Conservation (phyloP, 140 eudicot species). For the Flaveria floridana region DNA sequence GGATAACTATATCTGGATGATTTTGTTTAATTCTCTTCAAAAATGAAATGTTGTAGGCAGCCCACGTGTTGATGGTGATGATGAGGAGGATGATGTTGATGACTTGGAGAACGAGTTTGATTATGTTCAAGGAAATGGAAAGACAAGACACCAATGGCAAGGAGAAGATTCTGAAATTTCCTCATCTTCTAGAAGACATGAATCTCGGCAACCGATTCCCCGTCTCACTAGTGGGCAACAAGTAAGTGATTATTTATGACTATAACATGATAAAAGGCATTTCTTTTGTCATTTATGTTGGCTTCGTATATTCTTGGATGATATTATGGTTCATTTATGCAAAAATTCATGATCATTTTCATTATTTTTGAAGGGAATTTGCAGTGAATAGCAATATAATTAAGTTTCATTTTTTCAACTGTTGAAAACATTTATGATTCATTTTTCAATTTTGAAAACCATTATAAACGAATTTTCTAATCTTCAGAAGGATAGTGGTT, state of each 20-base stretch:
- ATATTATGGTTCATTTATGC: too few species aligned
- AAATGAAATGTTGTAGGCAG: constrained; percentile 61
- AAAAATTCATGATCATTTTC: too few species aligned
- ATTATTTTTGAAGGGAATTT: too few species aligned
- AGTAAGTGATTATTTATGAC: constrained; percentile 42
- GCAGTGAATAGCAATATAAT: too few species aligned
- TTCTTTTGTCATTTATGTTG: background rate
- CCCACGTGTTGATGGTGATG: constrained; percentile 88
- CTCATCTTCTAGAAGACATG: constrained; percentile 75
- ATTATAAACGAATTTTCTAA: background rate
- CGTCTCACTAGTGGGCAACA: constrained; percentile 81
- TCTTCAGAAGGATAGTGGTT: background rate
- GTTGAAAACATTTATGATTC: background rate
- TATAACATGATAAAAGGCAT: background rate
- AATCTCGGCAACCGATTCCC: constrained; percentile 76
- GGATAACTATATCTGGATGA: background rate
- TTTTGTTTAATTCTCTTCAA: background rate
- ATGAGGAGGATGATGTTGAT: constrained; percentile 91
- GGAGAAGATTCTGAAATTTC: constrained; percentile 77
- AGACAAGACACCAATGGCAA: constrained; percentile 73
- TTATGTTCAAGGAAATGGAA: constrained; percentile 60
- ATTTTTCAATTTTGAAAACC: background rate
- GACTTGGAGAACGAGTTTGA: constrained; percentile 85
- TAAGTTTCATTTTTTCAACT: background rate
- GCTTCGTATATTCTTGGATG: background rate